Conservation (phyloP, 345 rosid genomes). For the Odontarrhena argentea region DNA sequence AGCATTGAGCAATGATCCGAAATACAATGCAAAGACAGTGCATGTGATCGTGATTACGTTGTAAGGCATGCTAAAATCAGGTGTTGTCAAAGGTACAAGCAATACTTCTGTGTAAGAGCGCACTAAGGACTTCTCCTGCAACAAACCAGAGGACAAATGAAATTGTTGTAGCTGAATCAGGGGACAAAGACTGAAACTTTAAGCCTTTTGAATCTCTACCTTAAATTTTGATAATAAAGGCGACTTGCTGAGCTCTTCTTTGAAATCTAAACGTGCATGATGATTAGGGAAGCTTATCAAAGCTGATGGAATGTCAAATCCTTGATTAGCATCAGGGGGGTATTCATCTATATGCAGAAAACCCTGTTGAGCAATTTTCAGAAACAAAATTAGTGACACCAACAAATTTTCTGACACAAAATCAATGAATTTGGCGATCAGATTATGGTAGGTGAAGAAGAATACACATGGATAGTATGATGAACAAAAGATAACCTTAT, state of each 20-base stretch:
- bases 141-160: constrained; percentile 28
- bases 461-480: not conserved
- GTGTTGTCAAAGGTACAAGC: constrained; percentile 89
- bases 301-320: constrained; percentile 97
- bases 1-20: constrained; percentile 87
- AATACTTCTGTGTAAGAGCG: constrained; percentile 86
- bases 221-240: constrained; percentile 63
- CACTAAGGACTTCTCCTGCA: constrained; percentile 69
- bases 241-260: constrained; percentile 42
- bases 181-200: not conserved
- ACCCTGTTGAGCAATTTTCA: constrained; percentile 53
- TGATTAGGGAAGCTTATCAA: constrained; percentile 70
- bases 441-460: constrained; percentile 9
- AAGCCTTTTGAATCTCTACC: constrained; percentile 46
- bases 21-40: constrained; percentile 82
- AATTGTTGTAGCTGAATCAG: not conserved
- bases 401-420: constrained; percentile 2
- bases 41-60: constrained; percentile 95
- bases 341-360: constrained; percentile 93
- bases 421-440: not conserved
- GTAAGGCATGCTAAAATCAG: constrained; percentile 99
- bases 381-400: constrained; percentile 30
- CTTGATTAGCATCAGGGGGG: constrained; percentile 99
- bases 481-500: constrained; percentile 62
- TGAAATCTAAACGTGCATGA: constrained; percentile 53